phyloP scores from a whole-genome alignment of 805 yeast genomes.

The Jamesozyma jinghongensis region DNA sequence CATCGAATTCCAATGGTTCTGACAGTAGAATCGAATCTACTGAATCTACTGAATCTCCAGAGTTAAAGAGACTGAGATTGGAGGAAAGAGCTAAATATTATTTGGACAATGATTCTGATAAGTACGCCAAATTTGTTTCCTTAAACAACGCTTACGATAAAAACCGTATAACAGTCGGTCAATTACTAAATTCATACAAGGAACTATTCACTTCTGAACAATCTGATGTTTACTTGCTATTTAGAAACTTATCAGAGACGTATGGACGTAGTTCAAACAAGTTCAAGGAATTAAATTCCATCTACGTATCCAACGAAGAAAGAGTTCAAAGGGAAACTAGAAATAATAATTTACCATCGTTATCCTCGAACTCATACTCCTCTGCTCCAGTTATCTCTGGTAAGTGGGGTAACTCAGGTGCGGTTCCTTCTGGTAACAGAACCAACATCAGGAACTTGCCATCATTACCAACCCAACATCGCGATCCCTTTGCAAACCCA shows the following conservation, averaged over 20 bases:
- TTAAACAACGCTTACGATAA: constrained; percentile 41
- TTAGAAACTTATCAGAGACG: constrained; percentile 53
- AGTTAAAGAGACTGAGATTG: constrained; percentile 49
- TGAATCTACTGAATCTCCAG: constrained; percentile 27
- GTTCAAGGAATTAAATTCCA: constrained; percentile 31
- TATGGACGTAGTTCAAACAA: constrained; percentile 40
- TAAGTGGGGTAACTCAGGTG: constrained; percentile 24
- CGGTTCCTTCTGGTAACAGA: constrained; percentile 1
- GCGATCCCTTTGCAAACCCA: constrained; percentile 16
- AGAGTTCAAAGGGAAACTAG: constrained; percentile 13
- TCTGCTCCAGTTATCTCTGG: constrained; percentile 18
- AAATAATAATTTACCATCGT: constrained; percentile 19
- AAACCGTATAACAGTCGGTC: constrained; percentile 39
- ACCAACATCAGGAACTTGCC: constrained; percentile 26
- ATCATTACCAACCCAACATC: constrained; percentile 20
- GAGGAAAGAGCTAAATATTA: constrained; percentile 84
- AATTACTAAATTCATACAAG: constrained; percentile 39
- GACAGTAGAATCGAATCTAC: too few relatives aligned
- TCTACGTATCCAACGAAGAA: constrained; percentile 25
- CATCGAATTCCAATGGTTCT: background rate
- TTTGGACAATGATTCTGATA: constrained; percentile 42
- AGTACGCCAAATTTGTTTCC: constrained; percentile 40
- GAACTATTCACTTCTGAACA: constrained; percentile 37
- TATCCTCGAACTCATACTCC: constrained; percentile 10
- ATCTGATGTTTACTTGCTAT: constrained; percentile 47